phyloP scores from a whole-genome alignment of 2,329 filamentous ascomycete genomes.

The Fusarium compactum region DNA sequence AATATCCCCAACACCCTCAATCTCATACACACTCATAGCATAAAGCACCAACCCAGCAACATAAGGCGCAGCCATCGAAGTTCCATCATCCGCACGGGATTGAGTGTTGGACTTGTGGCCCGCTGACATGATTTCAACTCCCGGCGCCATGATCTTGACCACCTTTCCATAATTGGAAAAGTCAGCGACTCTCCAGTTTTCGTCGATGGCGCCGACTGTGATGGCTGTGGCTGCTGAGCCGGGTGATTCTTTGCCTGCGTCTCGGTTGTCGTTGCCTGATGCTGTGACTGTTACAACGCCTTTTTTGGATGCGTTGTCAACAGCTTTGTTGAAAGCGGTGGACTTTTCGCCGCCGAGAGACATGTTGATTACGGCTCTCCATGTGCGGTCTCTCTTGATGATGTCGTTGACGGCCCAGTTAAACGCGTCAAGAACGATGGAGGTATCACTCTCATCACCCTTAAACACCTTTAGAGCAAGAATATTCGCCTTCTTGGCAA shows the following conservation, averaged over 20 bases:
- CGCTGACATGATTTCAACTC: conserved; percentile 56
- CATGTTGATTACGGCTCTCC: conserved; percentile 59
- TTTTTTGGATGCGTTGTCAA: conserved; percentile 39
- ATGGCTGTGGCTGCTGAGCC: conserved; percentile 43
- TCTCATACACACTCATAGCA: conserved; percentile 10
- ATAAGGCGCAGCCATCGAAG: conserved; percentile 66
- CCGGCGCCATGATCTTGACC: conserved; percentile 61
- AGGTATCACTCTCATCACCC: conserved; percentile 28
- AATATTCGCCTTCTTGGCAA: conserved; percentile 57
- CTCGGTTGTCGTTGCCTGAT: conserved; percentile 40
- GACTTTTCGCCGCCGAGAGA: conserved; percentile 51
- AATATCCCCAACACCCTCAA: conserved; percentile 11
- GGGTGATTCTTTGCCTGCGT: conserved; percentile 36
- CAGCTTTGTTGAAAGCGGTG: conserved; percentile 24
- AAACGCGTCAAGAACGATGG: conserved; percentile 49
- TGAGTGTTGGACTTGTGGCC: conserved; percentile 45
- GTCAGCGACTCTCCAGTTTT: conserved; percentile 49
- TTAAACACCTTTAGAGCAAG: conserved; percentile 59
- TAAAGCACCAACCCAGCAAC: conserved; percentile 66
- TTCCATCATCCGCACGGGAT: conserved; percentile 51
- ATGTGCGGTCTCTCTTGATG: conserved; percentile 41
- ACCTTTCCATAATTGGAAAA: conserved; percentile 61
- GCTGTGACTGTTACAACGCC: conserved; percentile 56
- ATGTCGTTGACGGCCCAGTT: conserved; percentile 55
- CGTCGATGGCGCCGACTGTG: conserved; percentile 50